Evolutionary conservation across 2,329 filamentous ascomycete genomes (phyloP).

Genomic region (Nothophaeocryptopus gaeumannii): DNA sequence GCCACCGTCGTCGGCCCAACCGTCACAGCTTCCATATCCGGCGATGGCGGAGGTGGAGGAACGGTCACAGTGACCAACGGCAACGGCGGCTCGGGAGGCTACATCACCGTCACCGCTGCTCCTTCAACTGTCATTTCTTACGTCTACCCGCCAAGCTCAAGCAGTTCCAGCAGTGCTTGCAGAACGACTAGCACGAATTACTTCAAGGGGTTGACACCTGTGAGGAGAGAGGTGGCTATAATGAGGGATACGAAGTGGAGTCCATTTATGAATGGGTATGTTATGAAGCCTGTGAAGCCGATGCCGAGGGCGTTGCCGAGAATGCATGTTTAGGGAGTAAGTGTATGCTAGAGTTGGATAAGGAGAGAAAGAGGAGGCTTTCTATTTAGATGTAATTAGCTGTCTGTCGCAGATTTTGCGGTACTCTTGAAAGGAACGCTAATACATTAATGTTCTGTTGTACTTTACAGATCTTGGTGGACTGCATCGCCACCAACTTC

Average conservation of each 20-base stretch:
- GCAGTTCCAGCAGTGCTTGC: constrained; percentile 25
- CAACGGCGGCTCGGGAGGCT: constrained; percentile 5
- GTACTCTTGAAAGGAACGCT: too few species aligned
- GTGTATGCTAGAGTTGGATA: too few species aligned
- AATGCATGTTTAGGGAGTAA: too few species aligned
- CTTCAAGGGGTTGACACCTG: constrained; percentile 20
- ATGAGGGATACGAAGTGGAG: background rate
- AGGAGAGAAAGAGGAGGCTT: too few species aligned
- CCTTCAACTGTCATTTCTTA: constrained; percentile 13
- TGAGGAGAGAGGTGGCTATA: constrained; percentile 3
- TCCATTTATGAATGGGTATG: background rate
- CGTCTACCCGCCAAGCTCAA: constrained; percentile 11
- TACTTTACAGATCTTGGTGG: too few species aligned
- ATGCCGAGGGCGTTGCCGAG: too few species aligned
- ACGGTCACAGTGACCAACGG: constrained; percentile 24
- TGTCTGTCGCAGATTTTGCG: too few species aligned
- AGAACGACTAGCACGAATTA: constrained; percentile 31
- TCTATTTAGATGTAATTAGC: too few species aligned
- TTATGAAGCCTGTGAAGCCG: too few species aligned
- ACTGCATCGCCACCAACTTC: too few species aligned
- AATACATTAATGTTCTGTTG: too few species aligned
- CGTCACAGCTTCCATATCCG: constrained; percentile 20
- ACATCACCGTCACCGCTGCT: constrained; percentile 12
- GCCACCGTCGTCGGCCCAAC: constrained; percentile 20
- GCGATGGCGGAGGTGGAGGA: constrained; percentile 16